Evolutionary conservation across 345 rosid species (phyloP).

Genomic region (Iberis pinnata): DNA sequence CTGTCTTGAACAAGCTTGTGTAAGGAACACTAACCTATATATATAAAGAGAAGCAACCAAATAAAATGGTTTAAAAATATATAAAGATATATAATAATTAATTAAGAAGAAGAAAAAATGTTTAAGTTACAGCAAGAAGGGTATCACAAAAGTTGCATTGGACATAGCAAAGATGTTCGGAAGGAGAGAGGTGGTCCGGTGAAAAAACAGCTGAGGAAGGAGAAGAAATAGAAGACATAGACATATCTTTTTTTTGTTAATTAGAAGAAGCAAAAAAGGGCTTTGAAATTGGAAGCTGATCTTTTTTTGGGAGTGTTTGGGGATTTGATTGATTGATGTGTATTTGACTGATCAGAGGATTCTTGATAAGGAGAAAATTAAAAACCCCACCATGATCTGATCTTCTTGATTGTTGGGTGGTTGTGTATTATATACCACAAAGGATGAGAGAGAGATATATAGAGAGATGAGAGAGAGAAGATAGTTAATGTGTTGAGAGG

Average conservation of each 20-base stretch:
- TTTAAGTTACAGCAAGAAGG: constrained; percentile 54
- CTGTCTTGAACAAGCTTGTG: constrained; percentile 93
- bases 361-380: constrained; percentile 41
- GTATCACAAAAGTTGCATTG: constrained; percentile 91
- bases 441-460: constrained; percentile 22
- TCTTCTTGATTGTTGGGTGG: constrained; percentile 59
- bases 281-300: constrained; percentile 18
- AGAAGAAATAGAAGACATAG: constrained; percentile 38
- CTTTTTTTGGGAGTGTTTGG: constrained; percentile 33
- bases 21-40: constrained; percentile 88
- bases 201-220: constrained; percentile 68
- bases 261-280: constrained; percentile 7
- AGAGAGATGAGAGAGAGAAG: constrained; percentile 11
- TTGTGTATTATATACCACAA: constrained; percentile 33
- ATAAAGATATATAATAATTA: too few species aligned
- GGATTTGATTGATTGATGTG: constrained; percentile 73
- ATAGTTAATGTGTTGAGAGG: constrained; percentile 32
- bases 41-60: not conserved
- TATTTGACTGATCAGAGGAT: constrained; percentile 52
- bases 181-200: constrained; percentile 86
- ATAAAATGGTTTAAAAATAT: too few species aligned
- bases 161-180: constrained; percentile 97
- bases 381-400: constrained; percentile 49
- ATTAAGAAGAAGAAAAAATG: not conserved
- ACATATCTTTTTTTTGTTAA: constrained; percentile 16